Evolutionary conservation across 2,329 filamentous ascomycete genomes (phyloP), one percentile per base, ranked within the genome.

Genomic region (Alternaria sp.): DNA sequence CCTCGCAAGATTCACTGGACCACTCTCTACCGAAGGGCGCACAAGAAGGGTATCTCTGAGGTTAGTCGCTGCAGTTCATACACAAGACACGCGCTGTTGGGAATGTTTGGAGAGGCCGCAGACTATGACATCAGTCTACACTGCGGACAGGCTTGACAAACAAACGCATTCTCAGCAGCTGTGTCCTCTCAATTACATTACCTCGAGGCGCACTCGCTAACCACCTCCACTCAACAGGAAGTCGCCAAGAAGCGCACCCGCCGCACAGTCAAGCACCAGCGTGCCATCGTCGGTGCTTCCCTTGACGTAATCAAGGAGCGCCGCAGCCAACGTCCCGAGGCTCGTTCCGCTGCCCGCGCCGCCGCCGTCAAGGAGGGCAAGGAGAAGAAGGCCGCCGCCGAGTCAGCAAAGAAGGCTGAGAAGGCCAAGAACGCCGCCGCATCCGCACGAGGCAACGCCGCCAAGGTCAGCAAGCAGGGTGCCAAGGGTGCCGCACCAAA

Each of bases 11-110:
- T 99, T 84, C 90, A 94, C 76, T 99, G 95, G 95, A 99, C 95
- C 75, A 90, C 94, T 79, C 92, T 99, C 71, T 99, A 92, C 92
- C 91, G 95, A 84, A 92, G 94, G 85, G 92, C 96, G 87, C 94
- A 97, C 91, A 95, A 94, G 89, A 99, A 99, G 93, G 95, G 95
- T 91, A 96, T 98, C 86, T 96, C 94, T 88, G 95, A 99, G 94
- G 95, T 98, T 91, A 86, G 76, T 78, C 53, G 56, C 53, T 57
- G 11, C 63, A 51, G 39, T 51, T 36, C 55, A 57, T 52, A 47
- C 24, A 7, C 26, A 56, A 38, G 30, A 56, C 18, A 9, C 20
- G 53, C 41, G 26, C 46, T 7, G 28, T 20, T 59, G 52, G 57
- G 39, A 22, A 20, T 53, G 57, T 56, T 49, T 51, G 55, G 49